Percentiles rank a stretch among this genome's conserved stretches.
Evolutionary conservation across 2,329 filamentous ascomycete species (phyloP).

Genomic region (Fusarium sp.): DNA sequence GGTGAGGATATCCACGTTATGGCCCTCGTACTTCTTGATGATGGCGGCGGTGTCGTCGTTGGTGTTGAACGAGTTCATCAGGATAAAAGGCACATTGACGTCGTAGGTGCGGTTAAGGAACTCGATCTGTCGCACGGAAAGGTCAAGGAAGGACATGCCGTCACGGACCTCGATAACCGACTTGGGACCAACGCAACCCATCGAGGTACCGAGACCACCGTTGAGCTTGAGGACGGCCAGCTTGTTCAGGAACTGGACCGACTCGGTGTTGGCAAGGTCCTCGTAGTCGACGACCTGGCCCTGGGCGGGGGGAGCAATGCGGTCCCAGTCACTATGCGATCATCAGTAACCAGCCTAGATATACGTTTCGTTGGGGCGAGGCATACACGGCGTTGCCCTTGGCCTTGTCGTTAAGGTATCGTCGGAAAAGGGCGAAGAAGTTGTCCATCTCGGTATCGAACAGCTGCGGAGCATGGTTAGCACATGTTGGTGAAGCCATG

Average conservation of each 20-base stretch:
- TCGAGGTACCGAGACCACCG: conserved; percentile 98
- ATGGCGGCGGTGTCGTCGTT: conserved; percentile 97
- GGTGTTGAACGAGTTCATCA: conserved; percentile 99
- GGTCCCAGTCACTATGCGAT: conserved; percentile 84
- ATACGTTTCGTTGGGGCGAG: conserved; percentile 5
- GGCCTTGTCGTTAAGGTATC: conserved; percentile 98
- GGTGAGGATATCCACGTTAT: conserved; percentile 99
- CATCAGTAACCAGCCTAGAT: conserved; percentile 31
- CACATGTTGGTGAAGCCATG: not conserved
- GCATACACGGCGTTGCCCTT: conserved; percentile 90
- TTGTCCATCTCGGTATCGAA: conserved; percentile 99
- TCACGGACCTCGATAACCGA: conserved; percentile 99
- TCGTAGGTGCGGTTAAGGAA: conserved; percentile 98
- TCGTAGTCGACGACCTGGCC: conserved; percentile 97
- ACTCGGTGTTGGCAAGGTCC: conserved; percentile 87
- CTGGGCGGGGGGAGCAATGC: conserved; percentile 91
- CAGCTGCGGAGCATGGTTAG: conserved; percentile 62
- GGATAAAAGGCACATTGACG: conserved; percentile 96
- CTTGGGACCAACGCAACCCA: conserved; percentile 99
- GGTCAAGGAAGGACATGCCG: conserved; percentile 99
- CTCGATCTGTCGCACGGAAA: conserved; percentile 98
- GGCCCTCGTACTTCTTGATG: conserved; percentile 99
- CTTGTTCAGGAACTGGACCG: conserved; percentile 95
- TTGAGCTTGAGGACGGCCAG: conserved; percentile 99
- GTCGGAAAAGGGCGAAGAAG: conserved; percentile 98